Evolutionary conservation across 2,329 filamentous ascomycete species (phyloP).

Genomic region (Chalara sp.): DNA sequence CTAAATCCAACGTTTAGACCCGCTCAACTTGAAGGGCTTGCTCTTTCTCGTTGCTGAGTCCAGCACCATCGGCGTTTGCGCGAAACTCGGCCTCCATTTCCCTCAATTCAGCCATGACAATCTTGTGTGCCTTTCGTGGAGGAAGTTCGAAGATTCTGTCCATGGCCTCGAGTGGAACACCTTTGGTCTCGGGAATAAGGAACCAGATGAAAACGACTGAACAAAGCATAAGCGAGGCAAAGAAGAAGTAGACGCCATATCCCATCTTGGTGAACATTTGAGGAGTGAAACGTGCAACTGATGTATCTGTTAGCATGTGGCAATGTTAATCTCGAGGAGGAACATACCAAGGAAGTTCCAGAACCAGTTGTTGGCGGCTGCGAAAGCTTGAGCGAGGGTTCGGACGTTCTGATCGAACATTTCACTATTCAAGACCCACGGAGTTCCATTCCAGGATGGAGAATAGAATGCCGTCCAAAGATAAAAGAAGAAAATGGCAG

Average conservation of each 20-base stretch:
- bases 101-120: conserved; percentile 20
- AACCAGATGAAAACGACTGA: conserved; percentile 39
- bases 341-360: conserved; percentile 44
- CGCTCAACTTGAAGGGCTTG: neutral
- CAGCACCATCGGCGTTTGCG: conserved; percentile 15
- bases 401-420: conserved; percentile 43
- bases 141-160: conserved; percentile 20
- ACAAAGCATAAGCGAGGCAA: conserved; percentile 37
- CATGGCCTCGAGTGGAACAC: conserved; percentile 55
- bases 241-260: conserved; percentile 40
- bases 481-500: conserved; percentile 21
- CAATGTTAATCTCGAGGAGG: too few species aligned
- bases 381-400: conserved; percentile 54
- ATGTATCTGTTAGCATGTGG: too few species aligned
- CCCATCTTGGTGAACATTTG: conserved; percentile 41
- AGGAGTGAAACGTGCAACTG: conserved; percentile 29
- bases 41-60: conserved; percentile 17
- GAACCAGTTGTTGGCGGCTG: conserved; percentile 62
- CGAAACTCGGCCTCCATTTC: conserved; percentile 19
- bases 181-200: conserved; percentile 62
- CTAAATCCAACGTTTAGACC: neutral
- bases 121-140: conserved; percentile 14
- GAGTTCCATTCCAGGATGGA: conserved; percentile 44
- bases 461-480: conserved; percentile 35
- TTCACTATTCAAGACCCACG: conserved; percentile 44